A percentile compares a stretch with the other conserved stretches of the same genome.
Conservation (phyloP, 2,329 filamentous ascomycete genomes). For the Didymella pinodella region DNA sequence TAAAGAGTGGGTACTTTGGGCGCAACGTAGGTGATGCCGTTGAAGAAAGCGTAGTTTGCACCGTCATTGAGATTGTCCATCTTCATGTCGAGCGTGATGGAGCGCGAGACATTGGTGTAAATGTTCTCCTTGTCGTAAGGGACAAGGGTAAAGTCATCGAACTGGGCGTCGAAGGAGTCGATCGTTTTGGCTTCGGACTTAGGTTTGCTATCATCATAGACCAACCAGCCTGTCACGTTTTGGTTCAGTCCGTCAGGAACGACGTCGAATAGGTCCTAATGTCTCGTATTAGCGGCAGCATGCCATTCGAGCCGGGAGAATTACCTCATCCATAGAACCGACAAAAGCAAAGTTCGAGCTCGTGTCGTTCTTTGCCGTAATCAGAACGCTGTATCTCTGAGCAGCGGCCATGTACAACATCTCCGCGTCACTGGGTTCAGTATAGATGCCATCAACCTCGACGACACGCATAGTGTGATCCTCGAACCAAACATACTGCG, state of each 20-base stretch:
- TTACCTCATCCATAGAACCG: slow-evolving; percentile 57
- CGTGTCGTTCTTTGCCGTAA: slow-evolving; percentile 66
- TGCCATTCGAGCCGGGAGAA: neutral
- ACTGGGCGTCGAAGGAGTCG: slow-evolving; percentile 66
- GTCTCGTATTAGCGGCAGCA: slow-evolving; percentile 4
- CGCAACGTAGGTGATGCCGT: slow-evolving; percentile 76
- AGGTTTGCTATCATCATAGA: slow-evolving; percentile 60
- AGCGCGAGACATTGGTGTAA: slow-evolving; percentile 68
- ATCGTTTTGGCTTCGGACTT: slow-evolving; percentile 62
- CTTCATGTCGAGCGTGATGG: slow-evolving; percentile 65
- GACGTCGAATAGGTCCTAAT: slow-evolving; percentile 66
- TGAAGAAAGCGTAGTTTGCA: slow-evolving; percentile 68
- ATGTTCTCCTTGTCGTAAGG: slow-evolving; percentile 71
- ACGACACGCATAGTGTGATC: slow-evolving; percentile 70
- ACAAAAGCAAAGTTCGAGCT: slow-evolving; percentile 68
- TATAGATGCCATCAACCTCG: slow-evolving; percentile 74
- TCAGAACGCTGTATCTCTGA: slow-evolving; percentile 73
- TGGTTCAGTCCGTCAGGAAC: slow-evolving; percentile 73
- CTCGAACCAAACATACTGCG: slow-evolving; percentile 76
- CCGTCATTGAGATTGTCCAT: slow-evolving; percentile 75
- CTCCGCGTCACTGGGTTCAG: slow-evolving; percentile 66
- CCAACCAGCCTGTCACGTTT: slow-evolving; percentile 64
- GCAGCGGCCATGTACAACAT: slow-evolving; percentile 73
- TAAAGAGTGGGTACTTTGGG: slow-evolving; percentile 84
- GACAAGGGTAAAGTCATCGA: slow-evolving; percentile 76